Percentiles rank a stretch among this genome's conserved stretches.
These are phyloP conservation scores for Musa balbisiana DNA, from an alignment of 202 grass and related monocot genomes.

Conservation along the genomic window DNA sequence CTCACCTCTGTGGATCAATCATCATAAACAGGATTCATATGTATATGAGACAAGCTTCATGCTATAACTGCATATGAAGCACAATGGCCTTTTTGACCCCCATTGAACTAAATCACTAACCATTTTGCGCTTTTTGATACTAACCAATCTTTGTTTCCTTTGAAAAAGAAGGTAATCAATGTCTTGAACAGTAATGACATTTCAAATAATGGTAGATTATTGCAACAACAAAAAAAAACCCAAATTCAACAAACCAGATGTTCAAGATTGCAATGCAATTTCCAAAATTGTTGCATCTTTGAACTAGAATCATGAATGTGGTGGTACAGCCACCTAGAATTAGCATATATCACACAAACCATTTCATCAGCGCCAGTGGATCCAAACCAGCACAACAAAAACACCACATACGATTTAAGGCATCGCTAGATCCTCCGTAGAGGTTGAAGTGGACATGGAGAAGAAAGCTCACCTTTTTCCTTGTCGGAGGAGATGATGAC, in stretches of 20 bases:
- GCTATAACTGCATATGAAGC: not conserved
- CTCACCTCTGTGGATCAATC: not conserved
- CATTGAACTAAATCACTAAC: too few species aligned
- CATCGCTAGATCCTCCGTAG: too few species aligned
- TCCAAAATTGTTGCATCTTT: too few species aligned
- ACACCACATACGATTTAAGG: too few species aligned
- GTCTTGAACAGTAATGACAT: too few species aligned
- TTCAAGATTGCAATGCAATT: too few species aligned
- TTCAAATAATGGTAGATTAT: too few species aligned
- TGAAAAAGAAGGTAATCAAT: too few species aligned
- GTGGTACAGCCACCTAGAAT: too few species aligned
- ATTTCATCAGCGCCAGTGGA: not conserved
- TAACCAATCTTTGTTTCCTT: too few species aligned
- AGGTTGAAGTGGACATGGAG: not conserved
- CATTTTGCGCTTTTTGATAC: too few species aligned
- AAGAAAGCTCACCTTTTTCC: constrained; percentile 45
- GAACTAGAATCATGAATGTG: too few species aligned
- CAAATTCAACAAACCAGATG: not conserved
- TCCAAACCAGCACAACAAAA: not conserved
- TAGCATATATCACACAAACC: not conserved
- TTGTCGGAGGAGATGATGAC: constrained; percentile 51
- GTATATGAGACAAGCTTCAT: not conserved
- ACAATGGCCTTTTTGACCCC: not conserved
- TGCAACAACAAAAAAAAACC: not conserved
- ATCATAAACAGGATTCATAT: not conserved